A percentile compares a stretch with the other conserved stretches of the same genome.
Conservation (phyloP, 2,329 filamentous ascomycete genomes). For the Fusarium hostae region DNA sequence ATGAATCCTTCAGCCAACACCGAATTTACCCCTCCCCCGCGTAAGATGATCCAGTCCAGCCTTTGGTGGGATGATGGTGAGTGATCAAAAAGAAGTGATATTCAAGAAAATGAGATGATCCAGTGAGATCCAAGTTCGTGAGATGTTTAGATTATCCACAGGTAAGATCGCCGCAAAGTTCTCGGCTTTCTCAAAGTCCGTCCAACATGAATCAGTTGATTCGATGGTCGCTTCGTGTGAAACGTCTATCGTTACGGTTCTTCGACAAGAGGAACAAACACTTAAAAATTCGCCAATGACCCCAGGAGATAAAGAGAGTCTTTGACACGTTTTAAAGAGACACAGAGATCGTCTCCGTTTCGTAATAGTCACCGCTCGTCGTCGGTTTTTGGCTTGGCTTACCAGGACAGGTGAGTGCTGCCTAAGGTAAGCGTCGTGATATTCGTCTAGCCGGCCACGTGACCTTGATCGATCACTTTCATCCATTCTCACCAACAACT, state of each 20-base stretch:
- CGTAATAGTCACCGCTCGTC: conserved; percentile 22
- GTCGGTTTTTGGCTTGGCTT: conserved; percentile 37
- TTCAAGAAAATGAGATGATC: background rate
- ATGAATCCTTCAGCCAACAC: conserved; percentile 24
- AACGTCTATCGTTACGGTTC: conserved; percentile 29
- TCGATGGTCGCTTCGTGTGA: conserved; percentile 14
- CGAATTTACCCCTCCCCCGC: conserved; percentile 43
- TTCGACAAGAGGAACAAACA: conserved; percentile 1
- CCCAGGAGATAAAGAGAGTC: background rate
- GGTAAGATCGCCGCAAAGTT: background rate
- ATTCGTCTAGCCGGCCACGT: conserved; percentile 32
- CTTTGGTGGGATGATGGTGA: conserved; percentile 13
- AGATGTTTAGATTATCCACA: background rate
- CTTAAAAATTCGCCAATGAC: background rate
- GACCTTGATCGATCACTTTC: conserved; percentile 7
- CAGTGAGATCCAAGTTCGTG: background rate
- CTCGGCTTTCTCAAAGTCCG: conserved; percentile 30
- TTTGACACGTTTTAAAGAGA: conserved; percentile 14
- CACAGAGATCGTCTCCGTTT: conserved; percentile 12
- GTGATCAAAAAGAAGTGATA: background rate
- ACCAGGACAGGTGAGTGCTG: conserved; percentile 40
- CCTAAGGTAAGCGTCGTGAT: conserved; percentile 43
- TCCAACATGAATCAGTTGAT: conserved; percentile 10
- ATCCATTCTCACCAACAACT: background rate
- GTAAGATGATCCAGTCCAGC: conserved; percentile 20